Evolutionary conservation across 2,329 filamentous ascomycete species (phyloP), one percentile per base, ranked within the genome.

Genomic region (Paraphoma chrysanthemicola): DNA sequence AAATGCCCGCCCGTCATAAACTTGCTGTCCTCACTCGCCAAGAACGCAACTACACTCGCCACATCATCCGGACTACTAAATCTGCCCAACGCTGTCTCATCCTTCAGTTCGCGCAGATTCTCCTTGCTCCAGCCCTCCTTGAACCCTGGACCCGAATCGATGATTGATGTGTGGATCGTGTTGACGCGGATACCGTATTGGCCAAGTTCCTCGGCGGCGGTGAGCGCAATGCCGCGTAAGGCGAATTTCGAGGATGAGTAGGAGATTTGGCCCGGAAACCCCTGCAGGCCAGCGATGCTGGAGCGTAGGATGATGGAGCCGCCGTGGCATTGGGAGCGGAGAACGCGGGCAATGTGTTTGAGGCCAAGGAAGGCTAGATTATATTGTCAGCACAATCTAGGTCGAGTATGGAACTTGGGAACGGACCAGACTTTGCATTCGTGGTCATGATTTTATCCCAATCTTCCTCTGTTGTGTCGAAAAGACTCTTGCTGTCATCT

Each of bases 281-380:
- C 77, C 29, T 72, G 75, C 8, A 79, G 70, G 6, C 77, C 77
- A 1, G 75, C 75, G 44, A 77, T 74, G 2, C 75, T 78, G 6
- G 77, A 79, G 10, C 75, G 72, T 33, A 79, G 62, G 50, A 78
- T 73, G 38, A 78, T 78, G 42, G 76, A 78, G 6, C 76, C 76
- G 42, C 74, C 73, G 23, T 64, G 67, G 16, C 66, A 63, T 11
- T 67, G 59, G 6, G 67, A 60, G 33, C 65, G 66, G 73, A 79
- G 78, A 4, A 70, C 71, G 6, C 63, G 62, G 5, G 69, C 75
- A 6, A 67, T 63, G 49, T 77, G 72, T 51, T 77, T 78, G 36
- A 78, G 61, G 39, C 72, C 71, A n/a, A 78, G 66, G 54, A 78
- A 78, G 8, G 75, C 73, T 73, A 28, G 8, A 9, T 2, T 8